Conservation (phyloP, 1,139 yeast genomes). For the Diutina neorugosa region DNA sequence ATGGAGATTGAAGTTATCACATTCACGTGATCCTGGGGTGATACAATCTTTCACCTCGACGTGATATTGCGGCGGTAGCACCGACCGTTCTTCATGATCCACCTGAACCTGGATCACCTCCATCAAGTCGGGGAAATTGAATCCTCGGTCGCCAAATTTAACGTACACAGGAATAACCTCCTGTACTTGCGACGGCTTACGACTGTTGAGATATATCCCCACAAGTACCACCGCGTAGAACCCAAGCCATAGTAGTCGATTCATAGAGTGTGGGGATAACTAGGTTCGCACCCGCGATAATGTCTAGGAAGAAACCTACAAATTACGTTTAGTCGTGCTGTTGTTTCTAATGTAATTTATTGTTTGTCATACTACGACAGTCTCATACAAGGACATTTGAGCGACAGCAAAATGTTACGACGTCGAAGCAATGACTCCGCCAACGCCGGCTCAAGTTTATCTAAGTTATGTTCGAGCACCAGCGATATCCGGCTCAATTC, state of each 20-base stretch:
- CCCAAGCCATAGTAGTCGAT: not conserved
- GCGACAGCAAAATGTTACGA: not conserved
- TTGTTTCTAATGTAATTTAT: not conserved
- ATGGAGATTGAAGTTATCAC: not conserved
- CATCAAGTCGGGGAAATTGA: slow-evolving; percentile 35
- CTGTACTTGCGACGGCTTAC: not conserved
- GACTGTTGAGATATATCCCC: not conserved
- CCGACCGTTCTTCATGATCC: slow-evolving; percentile 9
- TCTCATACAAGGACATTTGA: slow-evolving; percentile 1
- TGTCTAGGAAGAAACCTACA: too few species aligned
- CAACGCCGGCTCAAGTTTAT: not conserved
- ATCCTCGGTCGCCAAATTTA: slow-evolving; percentile 24
- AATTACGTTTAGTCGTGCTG: too few species aligned
- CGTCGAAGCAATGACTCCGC: not conserved
- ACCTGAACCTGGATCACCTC: slow-evolving; percentile 32
- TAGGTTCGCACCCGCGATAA: too few species aligned
- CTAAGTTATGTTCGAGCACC: not conserved
- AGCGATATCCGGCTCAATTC: not conserved
- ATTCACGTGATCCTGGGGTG: not conserved
- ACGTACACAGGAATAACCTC: slow-evolving; percentile 15
- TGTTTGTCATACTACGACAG: not conserved
- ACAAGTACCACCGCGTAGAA: not conserved
- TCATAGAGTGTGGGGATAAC: not conserved
- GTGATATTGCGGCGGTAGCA: slow-evolving; percentile 8
- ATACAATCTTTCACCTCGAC: slow-evolving; percentile 12